Conservation (phyloP, 768 basidiomycete species). For the Mycena floridula region DNA sequence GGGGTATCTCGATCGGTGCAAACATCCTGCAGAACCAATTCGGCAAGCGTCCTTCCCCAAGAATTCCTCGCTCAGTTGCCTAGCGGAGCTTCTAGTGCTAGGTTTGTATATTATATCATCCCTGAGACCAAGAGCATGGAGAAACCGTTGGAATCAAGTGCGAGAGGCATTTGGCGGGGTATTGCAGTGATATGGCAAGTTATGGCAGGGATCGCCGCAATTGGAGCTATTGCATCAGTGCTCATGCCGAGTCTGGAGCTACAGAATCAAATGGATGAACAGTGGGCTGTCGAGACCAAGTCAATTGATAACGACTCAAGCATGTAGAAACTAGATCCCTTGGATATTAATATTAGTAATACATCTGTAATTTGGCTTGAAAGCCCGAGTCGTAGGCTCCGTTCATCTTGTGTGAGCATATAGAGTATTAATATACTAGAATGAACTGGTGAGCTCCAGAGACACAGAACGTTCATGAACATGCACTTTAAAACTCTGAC, state of each 20-base stretch:
- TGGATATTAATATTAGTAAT: too few relatives aligned
- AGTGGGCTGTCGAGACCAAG: too few relatives aligned
- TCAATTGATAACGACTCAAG: too few relatives aligned
- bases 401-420: too few relatives aligned
- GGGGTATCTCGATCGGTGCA: conserved; percentile 46
- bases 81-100: conserved; percentile 30
- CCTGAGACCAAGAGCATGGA: conserved; percentile 30
- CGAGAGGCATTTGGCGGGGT: conserved; percentile 31
- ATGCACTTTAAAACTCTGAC: too few relatives aligned
- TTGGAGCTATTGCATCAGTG: conserved; percentile 18
- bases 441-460: too few relatives aligned
- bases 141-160: conserved; percentile 24
- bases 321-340: too few relatives aligned
- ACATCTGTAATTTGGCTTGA: too few relatives aligned
- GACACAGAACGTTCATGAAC: too few relatives aligned
- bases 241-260: neutral
- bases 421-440: too few relatives aligned
- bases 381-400: too few relatives aligned
- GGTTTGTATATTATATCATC: conserved; percentile 31
- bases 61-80: conserved; percentile 28
- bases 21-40: conserved; percentile 49
- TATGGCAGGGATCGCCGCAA: conserved; percentile 27
- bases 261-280: neutral
- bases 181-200: conserved; percentile 31
- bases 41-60: conserved; percentile 28